Conservation (phyloP, 2,329 filamentous ascomycete species). For the Arthroderma sp. region DNA sequence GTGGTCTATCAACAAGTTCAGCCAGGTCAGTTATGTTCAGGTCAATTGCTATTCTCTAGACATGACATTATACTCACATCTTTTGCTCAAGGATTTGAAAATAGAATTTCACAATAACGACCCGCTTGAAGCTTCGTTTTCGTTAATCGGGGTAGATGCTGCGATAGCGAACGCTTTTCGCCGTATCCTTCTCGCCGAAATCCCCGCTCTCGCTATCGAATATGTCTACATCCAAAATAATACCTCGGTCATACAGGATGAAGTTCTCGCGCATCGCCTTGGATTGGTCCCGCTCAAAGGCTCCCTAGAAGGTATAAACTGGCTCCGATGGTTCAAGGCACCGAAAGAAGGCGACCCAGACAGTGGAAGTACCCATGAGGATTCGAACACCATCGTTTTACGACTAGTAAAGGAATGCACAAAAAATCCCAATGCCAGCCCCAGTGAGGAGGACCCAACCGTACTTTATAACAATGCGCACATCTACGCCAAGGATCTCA, state of each 20-base stretch:
- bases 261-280: conserved; percentile 81
- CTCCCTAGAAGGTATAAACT: conserved; percentile 62
- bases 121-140: conserved; percentile 69
- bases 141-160: conserved; percentile 81
- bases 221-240: conserved; percentile 90
- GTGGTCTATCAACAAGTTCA: conserved; percentile 66
- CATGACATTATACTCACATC: conserved; percentile 5
- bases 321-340: conserved; percentile 71
- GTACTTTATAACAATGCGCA: conserved; percentile 79
- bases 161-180: conserved; percentile 94
- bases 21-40: conserved; percentile 32
- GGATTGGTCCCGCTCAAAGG: conserved; percentile 85
- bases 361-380: conserved; percentile 42
- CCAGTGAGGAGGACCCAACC: conserved; percentile 64
- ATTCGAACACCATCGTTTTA: conserved; percentile 80
- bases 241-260: conserved; percentile 94
- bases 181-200: conserved; percentile 86
- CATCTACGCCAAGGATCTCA: conserved; percentile 66
- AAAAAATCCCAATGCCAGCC: conserved; percentile 59
- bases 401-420: conserved; percentile 68
- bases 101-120: conserved; percentile 79
- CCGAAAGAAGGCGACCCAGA: conserved; percentile 51
- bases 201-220: conserved; percentile 89
- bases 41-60: background rate
- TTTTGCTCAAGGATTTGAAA: conserved; percentile 45